Evolutionary conservation across 169 alveolate species (phyloP).

Genomic region (Plasmodium falciparum): DNA sequence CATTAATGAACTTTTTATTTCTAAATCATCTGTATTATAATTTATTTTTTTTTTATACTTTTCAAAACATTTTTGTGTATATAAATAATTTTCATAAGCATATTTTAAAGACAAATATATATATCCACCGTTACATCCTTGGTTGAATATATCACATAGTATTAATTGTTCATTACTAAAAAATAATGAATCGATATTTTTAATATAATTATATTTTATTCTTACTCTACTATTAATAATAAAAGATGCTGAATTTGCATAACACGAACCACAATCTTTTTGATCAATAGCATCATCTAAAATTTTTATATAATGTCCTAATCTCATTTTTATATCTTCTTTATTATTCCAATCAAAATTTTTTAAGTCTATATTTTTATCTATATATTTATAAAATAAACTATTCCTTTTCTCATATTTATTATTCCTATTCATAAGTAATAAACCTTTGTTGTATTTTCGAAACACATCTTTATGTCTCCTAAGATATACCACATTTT

Average conservation of each 20-base stretch:
- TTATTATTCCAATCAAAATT: constrained; percentile 69
- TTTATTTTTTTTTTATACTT: constrained; percentile 5
- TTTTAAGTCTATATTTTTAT: constrained; percentile 22
- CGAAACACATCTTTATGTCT: no score
- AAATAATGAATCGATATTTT: constrained; percentile 36
- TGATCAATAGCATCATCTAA: constrained; percentile 68
- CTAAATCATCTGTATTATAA: not conserved
- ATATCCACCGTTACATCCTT: constrained; percentile 73
- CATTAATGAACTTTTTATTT: not conserved
- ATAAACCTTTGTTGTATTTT: not conserved
- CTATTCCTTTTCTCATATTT: constrained; percentile 49
- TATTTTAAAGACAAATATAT: constrained; percentile 62
- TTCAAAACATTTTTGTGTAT: constrained; percentile 52
- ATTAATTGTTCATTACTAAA: constrained; percentile 56
- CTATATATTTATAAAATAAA: constrained; percentile 26
- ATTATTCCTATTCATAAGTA: not conserved
- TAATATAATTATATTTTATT: constrained; percentile 59
- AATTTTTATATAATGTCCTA: constrained; percentile 35
- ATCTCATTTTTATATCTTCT: constrained; percentile 53
- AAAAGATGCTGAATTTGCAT: constrained; percentile 62
- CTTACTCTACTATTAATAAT: constrained; percentile 70
- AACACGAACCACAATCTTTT: constrained; percentile 68
- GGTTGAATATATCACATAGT: constrained; percentile 54
- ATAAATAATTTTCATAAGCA: constrained; percentile 69
- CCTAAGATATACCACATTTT: no score